Conservation (phyloP, 2,329 filamentous ascomycete species). For the Beauveria australis region DNA sequence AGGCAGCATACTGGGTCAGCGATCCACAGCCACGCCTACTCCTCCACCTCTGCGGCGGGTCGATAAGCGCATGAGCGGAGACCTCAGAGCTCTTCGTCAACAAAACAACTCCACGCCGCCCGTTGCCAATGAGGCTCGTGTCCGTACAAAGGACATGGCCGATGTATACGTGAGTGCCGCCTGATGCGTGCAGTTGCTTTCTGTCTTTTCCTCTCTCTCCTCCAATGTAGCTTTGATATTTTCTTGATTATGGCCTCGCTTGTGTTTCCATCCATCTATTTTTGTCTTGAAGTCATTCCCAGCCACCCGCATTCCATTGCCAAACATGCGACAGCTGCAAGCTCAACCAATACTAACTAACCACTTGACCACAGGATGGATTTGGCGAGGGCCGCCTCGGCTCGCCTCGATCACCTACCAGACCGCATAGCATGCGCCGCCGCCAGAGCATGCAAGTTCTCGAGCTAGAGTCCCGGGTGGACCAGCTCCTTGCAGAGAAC, state of each 20-base stretch:
- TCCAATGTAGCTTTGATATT: not conserved
- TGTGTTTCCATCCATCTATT: not conserved
- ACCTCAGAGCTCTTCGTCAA: conserved; percentile 45
- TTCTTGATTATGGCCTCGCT: not conserved
- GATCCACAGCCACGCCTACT: conserved; percentile 36
- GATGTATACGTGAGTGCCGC: conserved; percentile 79
- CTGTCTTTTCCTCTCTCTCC: conserved; percentile 4
- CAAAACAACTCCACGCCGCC: conserved; percentile 46
- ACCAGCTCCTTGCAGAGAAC: conserved; percentile 81
- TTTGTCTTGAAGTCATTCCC: not conserved
- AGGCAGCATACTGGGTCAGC: conserved; percentile 42
- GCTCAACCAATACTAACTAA: conserved; percentile 16
- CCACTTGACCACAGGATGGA: conserved; percentile 60
- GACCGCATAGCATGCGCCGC: conserved; percentile 91
- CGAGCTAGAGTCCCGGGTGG: conserved; percentile 78
- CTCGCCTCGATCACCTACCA: conserved; percentile 85
- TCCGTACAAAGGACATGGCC: conserved; percentile 76
- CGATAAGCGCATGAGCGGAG: conserved; percentile 62
- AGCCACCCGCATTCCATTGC: conserved; percentile 1
- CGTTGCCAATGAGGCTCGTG: conserved; percentile 79
- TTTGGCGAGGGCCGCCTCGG: conserved; percentile 80
- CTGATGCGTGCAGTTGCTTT: conserved; percentile 14
- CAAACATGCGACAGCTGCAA: not conserved
- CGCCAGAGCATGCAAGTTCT: conserved; percentile 96
- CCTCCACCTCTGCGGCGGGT: conserved; percentile 61